A percentile compares a stretch with the other conserved stretches of the same genome.
Conservation (phyloP, 345 rosid species). For the Aquilaria malaccensis region DNA sequence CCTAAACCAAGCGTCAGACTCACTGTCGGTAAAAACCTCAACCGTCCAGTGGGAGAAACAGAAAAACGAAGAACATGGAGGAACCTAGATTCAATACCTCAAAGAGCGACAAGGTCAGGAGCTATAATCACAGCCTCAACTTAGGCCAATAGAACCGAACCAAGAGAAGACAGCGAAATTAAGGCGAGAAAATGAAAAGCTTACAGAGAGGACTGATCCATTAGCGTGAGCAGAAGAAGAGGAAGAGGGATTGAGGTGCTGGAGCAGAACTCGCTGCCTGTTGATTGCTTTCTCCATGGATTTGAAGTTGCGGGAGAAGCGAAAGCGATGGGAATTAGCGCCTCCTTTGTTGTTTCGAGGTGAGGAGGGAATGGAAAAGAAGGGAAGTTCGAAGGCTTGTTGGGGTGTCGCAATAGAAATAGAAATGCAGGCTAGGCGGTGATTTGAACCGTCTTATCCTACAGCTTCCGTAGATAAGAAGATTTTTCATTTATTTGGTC, state of each 20-base stretch:
- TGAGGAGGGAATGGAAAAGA: neutral
- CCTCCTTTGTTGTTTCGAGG: no score
- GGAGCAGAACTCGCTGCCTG: constrained; percentile 78
- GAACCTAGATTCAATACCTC: no score
- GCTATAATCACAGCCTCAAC: no score
- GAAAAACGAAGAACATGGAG: no score
- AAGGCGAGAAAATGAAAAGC: constrained; percentile 11
- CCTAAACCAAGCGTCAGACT: no score
- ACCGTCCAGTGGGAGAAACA: no score
- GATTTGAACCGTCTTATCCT: neutral
- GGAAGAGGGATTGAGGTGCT: constrained; percentile 75
- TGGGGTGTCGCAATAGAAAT: constrained; percentile 1
- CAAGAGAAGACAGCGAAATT: neutral
- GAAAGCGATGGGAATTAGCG: neutral
- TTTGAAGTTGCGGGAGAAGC: neutral
- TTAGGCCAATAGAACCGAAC: no score
- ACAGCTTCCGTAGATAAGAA: no score
- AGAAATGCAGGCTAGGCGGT: neutral
- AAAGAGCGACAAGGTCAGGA: no score
- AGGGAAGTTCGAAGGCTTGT: neutral
- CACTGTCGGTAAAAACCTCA: no score
- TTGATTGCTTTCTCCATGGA: constrained; percentile 84
- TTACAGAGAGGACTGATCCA: constrained; percentile 64
- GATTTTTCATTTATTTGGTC: no score
- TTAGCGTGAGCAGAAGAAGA: constrained; percentile 39